Percentiles rank a stretch among this genome's conserved stretches.
Evolutionary conservation across 2,329 filamentous ascomycete genomes (phyloP).

Genomic region (Helminthosporium solani): DNA sequence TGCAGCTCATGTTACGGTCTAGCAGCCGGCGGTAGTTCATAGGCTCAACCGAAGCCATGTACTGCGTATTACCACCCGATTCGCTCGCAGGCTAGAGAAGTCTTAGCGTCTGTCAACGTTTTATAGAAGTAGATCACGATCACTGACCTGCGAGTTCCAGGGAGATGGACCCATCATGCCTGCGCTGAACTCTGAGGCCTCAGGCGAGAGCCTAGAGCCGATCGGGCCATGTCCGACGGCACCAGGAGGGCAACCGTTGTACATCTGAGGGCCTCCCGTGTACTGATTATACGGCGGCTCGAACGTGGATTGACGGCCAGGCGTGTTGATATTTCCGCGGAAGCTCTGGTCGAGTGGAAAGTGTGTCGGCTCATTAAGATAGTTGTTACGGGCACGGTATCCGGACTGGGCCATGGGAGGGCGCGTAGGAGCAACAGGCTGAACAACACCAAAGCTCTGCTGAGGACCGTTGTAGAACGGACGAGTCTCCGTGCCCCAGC

Average conservation of each 20-base stretch:
- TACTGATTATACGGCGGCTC: constrained; percentile 38
- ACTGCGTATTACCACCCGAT: constrained; percentile 53
- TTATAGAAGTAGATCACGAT: not conserved
- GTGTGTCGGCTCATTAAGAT: constrained; percentile 41
- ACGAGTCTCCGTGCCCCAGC: constrained; percentile 31
- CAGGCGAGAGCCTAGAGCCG: constrained; percentile 46
- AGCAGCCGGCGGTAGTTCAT: constrained; percentile 94
- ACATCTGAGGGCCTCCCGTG: constrained; percentile 28
- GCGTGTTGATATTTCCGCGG: constrained; percentile 32
- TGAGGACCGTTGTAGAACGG: constrained; percentile 21
- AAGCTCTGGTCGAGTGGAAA: constrained; percentile 39
- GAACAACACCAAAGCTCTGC: constrained; percentile 24
- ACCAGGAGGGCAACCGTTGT: constrained; percentile 30
- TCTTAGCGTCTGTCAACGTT: not conserved
- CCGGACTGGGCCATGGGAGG: constrained; percentile 19
- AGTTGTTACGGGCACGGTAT: constrained; percentile 34
- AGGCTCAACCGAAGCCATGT: constrained; percentile 83
- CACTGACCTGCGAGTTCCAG: constrained; percentile 42
- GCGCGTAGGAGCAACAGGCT: constrained; percentile 17
- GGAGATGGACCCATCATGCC: constrained; percentile 34
- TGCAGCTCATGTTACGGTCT: constrained; percentile 93
- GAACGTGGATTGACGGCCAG: constrained; percentile 42
- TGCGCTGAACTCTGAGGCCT: constrained; percentile 49
- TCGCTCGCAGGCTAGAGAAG: constrained; percentile 26
- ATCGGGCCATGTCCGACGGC: constrained; percentile 38